These are phyloP conservation scores for Cytospora paraplurivora DNA, from an alignment of 2,329 filamentous ascomycete species.

Conservation along the genomic window DNA sequence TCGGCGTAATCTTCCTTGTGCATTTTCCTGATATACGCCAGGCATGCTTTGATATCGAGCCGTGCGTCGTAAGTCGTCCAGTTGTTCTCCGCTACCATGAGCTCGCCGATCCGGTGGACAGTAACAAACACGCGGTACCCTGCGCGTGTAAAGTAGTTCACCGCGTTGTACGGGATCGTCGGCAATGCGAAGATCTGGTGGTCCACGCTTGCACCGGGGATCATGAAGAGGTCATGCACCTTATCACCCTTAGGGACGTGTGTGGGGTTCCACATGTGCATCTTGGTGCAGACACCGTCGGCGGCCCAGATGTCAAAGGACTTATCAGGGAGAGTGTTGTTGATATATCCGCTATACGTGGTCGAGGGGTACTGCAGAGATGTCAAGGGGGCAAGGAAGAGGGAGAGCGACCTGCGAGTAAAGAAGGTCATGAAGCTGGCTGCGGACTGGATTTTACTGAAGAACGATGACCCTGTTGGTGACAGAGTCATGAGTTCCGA, in stretches of 20 bases:
- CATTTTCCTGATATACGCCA: constrained; percentile 52
- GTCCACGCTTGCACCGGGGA: constrained; percentile 64
- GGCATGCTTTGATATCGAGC: constrained; percentile 58
- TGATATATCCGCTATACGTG: constrained; percentile 53
- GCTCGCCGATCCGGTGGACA: constrained; percentile 59
- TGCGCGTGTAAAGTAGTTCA: constrained; percentile 62
- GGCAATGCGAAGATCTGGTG: constrained; percentile 65
- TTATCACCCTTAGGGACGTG: constrained; percentile 38
- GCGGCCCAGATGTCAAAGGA: constrained; percentile 49
- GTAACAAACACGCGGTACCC: constrained; percentile 63
- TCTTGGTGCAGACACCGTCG: constrained; percentile 54
- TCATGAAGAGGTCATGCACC: constrained; percentile 58
- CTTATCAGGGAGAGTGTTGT: constrained; percentile 49
- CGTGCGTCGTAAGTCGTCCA: constrained; percentile 64
- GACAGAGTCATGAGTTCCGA: constrained; percentile 57
- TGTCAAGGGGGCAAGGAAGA: constrained; percentile 57
- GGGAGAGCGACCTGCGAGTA: constrained; percentile 52
- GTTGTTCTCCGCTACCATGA: constrained; percentile 51
- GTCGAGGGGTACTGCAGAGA: constrained; percentile 57
- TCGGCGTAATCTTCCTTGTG: constrained; percentile 35
- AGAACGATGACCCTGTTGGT: constrained; percentile 49
- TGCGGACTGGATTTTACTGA: constrained; percentile 48
- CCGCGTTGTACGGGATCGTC: constrained; percentile 63
- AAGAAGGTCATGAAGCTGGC: constrained; percentile 59
- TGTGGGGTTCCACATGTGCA: constrained; percentile 61